Base-by-base conservation (phyloP, 225 moss, liverwort and hornwort genomes). In the Thuidium tamariscinum region DNA sequence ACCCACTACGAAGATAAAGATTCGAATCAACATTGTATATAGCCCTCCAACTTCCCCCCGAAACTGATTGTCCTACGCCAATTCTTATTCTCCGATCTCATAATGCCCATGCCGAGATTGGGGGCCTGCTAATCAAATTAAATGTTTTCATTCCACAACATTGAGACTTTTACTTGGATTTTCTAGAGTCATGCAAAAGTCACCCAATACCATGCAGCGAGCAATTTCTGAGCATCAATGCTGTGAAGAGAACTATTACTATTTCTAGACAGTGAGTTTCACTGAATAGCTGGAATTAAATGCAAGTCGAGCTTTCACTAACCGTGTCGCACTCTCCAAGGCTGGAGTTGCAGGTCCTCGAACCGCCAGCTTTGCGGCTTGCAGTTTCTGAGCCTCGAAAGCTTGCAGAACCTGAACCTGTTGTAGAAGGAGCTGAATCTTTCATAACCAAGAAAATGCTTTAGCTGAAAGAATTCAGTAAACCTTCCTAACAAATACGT, bases 381-480 rank as follows among this genome's bases (percentile, higher is more conserved):
- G 95, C 77, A 90, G 90, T 89, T 97, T 95, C 89, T 94, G 97
- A 52, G 91, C 97, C 87, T 96, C 96, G 46, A 95, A 88, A 83
- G 90, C 95, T 92, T 94, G 95, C 93, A 96, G 90, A 83, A 83
- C 83, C 87, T 87, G 87, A 51, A 83, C 87, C 81, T 90, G 97
- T 84, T 96, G 97, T 80, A 95, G 91, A 89, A 97, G 95, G 79
- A 97, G 92, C 91, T 97, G 97, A 88, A 90, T 95, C 97, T 94
- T 93, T 88, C 89, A 87, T 91, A 54, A 88, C 79, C 69, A 86
- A 82, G 79, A 77, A 87, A 91, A 82, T 79, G 81, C 64, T 85
- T 89, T 83, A 91, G 86, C 86, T 86, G 84, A 83, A 88, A 79
- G 74, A 62, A 62, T 86, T 55, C 68, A 67, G 64, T 51, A 42